Conservation (phyloP, 169 alveolate genomes). For the Babesia ovis region DNA sequence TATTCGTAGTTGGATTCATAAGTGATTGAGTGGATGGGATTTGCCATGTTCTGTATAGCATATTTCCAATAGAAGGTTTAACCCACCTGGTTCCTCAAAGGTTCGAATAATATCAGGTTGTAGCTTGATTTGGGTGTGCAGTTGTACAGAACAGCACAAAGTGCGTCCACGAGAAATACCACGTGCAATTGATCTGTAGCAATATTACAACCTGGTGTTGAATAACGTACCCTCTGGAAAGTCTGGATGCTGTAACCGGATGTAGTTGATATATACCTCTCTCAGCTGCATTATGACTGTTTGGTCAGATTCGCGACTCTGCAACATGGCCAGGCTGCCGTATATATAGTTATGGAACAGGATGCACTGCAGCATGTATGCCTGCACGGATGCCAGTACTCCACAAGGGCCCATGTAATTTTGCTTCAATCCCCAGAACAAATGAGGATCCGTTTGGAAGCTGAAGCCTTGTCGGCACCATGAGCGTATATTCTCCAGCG, state of each 20-base stretch:
- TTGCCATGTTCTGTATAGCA: slow-evolving; percentile 10
- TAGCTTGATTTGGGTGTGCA: slow-evolving; percentile 24
- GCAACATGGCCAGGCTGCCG: slow-evolving; percentile 41
- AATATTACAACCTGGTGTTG: neutral
- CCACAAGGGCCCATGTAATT: slow-evolving; percentile 73
- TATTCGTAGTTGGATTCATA: slow-evolving; percentile 53
- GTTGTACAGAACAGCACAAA: slow-evolving; percentile 44
- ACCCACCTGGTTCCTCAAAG: slow-evolving; percentile 23
- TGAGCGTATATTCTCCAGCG: slow-evolving; percentile 32
- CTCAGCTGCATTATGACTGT: slow-evolving; percentile 18
- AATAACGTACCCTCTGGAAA: slow-evolving; percentile 39
- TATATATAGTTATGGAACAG: slow-evolving; percentile 68
- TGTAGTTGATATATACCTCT: slow-evolving; percentile 35
- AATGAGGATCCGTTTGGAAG: slow-evolving; percentile 47
- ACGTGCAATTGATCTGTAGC: slow-evolving; percentile 38
- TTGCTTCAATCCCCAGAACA: slow-evolving; percentile 73
- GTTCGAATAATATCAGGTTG: slow-evolving; percentile 34
- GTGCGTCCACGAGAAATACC: slow-evolving; percentile 36
- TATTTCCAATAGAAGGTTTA: neutral
- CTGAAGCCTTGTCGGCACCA: slow-evolving; percentile 73
- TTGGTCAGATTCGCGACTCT: slow-evolving; percentile 12
- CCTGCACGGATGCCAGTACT: slow-evolving; percentile 71
- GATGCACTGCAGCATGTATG: slow-evolving; percentile 65
- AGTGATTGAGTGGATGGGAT: slow-evolving; percentile 13
- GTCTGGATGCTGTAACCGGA: slow-evolving; percentile 28